Evolutionary conservation across 2,329 filamentous ascomycete genomes (phyloP).

Genomic region (Coniochaeta pulveracea): DNA sequence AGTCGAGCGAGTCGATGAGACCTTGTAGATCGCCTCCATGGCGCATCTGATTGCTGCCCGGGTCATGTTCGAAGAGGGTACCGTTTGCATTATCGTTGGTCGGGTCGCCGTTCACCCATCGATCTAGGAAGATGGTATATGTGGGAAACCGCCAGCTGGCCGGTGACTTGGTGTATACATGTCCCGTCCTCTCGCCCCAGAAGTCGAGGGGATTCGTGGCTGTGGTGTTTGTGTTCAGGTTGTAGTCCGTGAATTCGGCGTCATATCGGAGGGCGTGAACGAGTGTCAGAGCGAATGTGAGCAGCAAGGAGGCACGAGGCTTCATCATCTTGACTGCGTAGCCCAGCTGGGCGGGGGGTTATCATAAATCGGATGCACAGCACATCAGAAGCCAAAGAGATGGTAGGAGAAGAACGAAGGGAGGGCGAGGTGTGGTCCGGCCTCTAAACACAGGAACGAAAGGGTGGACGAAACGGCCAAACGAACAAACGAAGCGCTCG

Average conservation of each 20-base stretch:
- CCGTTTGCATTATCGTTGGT: conserved; percentile 50
- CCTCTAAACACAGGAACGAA: too few relatives aligned
- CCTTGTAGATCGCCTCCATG: conserved; percentile 47
- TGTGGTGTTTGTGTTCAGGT: conserved; percentile 47
- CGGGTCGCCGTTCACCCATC: conserved; percentile 51
- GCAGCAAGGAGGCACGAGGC: conserved; percentile 15
- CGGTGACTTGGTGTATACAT: conserved; percentile 41
- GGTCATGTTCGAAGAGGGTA: conserved; percentile 46
- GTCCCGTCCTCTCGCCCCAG: conserved; percentile 34
- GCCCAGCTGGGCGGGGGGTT: background rate
- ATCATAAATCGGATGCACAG: conserved; percentile 1
- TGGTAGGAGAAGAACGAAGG: background rate
- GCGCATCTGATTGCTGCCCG: conserved; percentile 46
- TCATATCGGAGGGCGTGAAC: conserved; percentile 18
- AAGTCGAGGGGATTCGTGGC: conserved; percentile 48
- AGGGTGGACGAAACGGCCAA: too few relatives aligned
- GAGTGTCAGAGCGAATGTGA: conserved; percentile 15
- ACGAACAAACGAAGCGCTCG: too few relatives aligned
- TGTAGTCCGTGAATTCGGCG: conserved; percentile 31
- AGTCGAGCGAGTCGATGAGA: conserved; percentile 45
- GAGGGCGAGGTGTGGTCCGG: too few relatives aligned
- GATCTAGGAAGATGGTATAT: conserved; percentile 50
- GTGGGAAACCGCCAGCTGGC: conserved; percentile 36
- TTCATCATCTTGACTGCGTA: conserved; percentile 15
- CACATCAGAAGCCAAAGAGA: conserved; percentile 3